Conservation (phyloP, 441 rosid species). For the Gossypium schwendimanii region DNA sequence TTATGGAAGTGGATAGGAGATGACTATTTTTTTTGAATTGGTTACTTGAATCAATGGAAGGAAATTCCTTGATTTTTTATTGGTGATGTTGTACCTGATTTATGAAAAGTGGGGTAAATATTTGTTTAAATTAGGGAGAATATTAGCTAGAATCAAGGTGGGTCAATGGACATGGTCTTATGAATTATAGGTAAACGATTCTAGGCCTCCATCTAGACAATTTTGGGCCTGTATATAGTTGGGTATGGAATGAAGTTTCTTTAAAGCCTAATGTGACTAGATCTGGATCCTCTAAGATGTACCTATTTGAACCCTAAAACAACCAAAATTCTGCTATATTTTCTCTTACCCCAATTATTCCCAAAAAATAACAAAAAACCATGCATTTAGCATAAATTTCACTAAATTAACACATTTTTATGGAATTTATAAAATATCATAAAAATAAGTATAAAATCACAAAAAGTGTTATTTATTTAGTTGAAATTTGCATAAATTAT, state of each 20-base stretch:
- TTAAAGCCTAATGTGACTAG: background rate
- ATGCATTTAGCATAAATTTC: background rate
- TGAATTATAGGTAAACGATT: background rate
- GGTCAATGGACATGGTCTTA: background rate
- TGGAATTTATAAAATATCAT: background rate
- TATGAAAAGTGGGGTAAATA: background rate
- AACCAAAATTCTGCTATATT: too few species aligned
- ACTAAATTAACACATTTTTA: background rate
- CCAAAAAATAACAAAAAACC: background rate
- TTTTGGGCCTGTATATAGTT: background rate
- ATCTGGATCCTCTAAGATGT: background rate
- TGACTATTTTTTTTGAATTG: background rate
- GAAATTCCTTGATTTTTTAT: background rate
- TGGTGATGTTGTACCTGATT: background rate
- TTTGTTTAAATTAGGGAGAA: too few species aligned
- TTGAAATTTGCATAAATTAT: background rate
- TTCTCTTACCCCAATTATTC: background rate
- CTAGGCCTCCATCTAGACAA: background rate
- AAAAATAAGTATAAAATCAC: background rate
- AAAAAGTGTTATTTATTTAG: background rate
- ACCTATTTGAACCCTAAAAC: background rate
- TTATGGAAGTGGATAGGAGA: background rate
- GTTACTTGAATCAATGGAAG: background rate
- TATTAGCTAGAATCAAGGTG: background rate
- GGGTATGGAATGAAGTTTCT: background rate